Base-by-base conservation (phyloP, 2,329 filamentous ascomycete genomes). In the Chrysoporthe cubensis region DNA sequence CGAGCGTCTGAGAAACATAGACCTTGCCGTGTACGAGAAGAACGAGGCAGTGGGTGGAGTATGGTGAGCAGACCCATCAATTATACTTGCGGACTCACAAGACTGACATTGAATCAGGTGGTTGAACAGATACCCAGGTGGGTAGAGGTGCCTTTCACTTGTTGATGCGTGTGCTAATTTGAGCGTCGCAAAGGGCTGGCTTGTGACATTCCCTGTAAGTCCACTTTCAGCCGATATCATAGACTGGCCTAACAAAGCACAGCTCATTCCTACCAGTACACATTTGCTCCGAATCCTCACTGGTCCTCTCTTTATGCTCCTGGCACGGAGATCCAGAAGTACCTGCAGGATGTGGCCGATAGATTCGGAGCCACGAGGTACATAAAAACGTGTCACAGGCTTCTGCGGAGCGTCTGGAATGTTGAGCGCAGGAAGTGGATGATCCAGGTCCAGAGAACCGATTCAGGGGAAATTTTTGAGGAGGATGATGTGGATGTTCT, bases 181-280 rank as follows among this genome's bases (percentile, higher is more conserved):
- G 44, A 56, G 2, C 6, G 18, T 32, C 16, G 14, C 56, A 37
- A 32, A 74, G 74, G 73, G 9, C 62, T 78, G 21, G 78, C 78
- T 14, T 80, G 78, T 56, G 78, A 79, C 63, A 77, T 80, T 54
- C 77, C 78, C 4, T 78, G 77, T 78, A 72, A 71, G 77, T 72
- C 18, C 13, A n/a, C 14, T 2, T 48, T 37, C 5, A 14, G 44
- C n/a, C 11, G 14, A 16, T 32, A 11, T 46, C 7, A 16, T 13
- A 1, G 4, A 14, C 18, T n/a, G 14, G 11, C 9, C 57, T 50
- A 32, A 64, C 26, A 26, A 26, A 16, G 71, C 54, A 71, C 71
- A 75, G 79, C 82, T 7, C 85, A 87, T 70, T 85, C 84, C 8
- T 87, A 87, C 72, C 84, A 85, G 69, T 87, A 85, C 72, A 80